These are phyloP conservation scores for Penicillium manginii DNA, from an alignment of 495 filamentous ascomycete genomes.

Conservation along the genomic window DNA sequence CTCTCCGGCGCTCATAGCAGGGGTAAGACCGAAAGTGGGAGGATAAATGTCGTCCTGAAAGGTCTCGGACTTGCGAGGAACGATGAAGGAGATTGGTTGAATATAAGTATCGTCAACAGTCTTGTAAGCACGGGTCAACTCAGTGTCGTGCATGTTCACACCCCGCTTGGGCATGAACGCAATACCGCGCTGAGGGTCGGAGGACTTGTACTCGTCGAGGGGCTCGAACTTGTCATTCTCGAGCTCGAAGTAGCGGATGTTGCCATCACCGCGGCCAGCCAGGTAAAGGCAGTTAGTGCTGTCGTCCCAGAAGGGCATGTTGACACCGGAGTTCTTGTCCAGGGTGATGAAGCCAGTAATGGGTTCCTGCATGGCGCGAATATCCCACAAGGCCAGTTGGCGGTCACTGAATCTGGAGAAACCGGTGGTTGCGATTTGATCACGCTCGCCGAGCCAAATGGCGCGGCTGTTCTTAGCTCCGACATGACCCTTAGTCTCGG, in stretches of 20 bases:
- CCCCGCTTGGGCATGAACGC: constrained; percentile 95
- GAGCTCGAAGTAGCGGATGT: constrained; percentile 97
- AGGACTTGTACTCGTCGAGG: constrained; percentile 92
- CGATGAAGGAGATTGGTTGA: constrained; percentile 96
- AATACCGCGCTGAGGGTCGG: constrained; percentile 90
- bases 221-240: constrained; percentile 98
- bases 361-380: constrained; percentile 75
- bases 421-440: constrained; percentile 91
- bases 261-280: constrained; percentile 96
- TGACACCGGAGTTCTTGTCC: constrained; percentile 94
- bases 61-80: constrained; percentile 90
- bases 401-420: constrained; percentile 99
- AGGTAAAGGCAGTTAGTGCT: constrained; percentile 90
- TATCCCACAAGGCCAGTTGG: constrained; percentile 94
- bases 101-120: constrained; percentile 93
- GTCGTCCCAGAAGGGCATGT: constrained; percentile 99
- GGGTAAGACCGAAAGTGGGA: constrained; percentile 73
- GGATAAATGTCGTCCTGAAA: constrained; percentile 99
- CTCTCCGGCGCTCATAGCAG: constrained; percentile 76
- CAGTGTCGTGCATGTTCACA: constrained; percentile 94
- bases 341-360: constrained; percentile 85
- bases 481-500: constrained; percentile 82
- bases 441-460: constrained; percentile 95
- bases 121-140: constrained; percentile 94
- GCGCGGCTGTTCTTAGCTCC: constrained; percentile 96